Base-by-base conservation (phyloP, 23 red algal species). In the Cyanidiococcus yangmingshanensis region DNA sequence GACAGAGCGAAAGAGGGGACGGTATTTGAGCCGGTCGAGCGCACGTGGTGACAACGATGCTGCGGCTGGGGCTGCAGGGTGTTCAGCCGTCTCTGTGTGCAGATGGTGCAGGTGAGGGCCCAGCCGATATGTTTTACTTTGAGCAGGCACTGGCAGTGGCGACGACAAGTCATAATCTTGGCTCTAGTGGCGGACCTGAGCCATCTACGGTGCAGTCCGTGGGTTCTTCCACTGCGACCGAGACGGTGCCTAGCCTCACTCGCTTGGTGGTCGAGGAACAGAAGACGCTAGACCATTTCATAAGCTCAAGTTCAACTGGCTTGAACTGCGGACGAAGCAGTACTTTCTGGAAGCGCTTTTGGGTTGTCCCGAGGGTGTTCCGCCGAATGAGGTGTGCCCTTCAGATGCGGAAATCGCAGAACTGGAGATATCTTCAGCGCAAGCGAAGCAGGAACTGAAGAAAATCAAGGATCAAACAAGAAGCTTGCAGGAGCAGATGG, bases 231-330 rank as follows among this genome's bases (percentile, higher is more conserved):
- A 54, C 45, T 21, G 21, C 45, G 21, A 54, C 45, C 21, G 45
- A 54, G 21, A 21, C 12, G 12, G 45, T 54, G 45, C 21, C 45
- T 15, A 54, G 21, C 45, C 45, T 54, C 45, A 35, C 63, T 7
- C 7, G 63, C 12, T 12, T 71, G 3, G 63, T 35, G 7, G 63
- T 71, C 63, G 63, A 71, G 63, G 63, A 71, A 35, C 63, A 71
- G 7, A 25, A 35, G n/a, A 35, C 32, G 7, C 21, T 32, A 2
- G 63, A 71, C 7, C 63, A 17, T 35, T 35, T 71, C 21, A 71
- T 7, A 71, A 71, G 32, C 63, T 71, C 63, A 71, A 71, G 63
- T 71, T 71, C 27, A 71, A 71, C 63, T 71, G 32, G n/a, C 63
- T 71, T 29, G 63, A 71, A 35, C 63, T 71, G 63, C 63, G 32